Evolutionary conservation across 768 basidiomycete genomes (phyloP).

Genomic region (Collybia sp.): DNA sequence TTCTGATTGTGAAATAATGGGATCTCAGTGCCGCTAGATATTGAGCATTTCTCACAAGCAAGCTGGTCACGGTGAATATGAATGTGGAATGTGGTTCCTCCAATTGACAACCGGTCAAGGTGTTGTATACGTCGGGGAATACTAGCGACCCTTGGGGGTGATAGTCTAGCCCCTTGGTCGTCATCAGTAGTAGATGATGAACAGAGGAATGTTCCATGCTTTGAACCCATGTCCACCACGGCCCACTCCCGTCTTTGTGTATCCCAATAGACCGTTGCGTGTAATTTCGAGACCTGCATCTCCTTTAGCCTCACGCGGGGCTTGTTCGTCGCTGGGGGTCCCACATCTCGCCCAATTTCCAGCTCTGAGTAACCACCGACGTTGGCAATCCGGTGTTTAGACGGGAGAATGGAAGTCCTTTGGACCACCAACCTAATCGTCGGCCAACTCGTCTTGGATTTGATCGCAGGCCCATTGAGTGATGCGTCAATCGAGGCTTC

Average conservation of each 20-base stretch:
- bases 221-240: constrained; percentile 81
- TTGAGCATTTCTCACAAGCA: constrained; percentile 62
- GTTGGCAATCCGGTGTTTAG: constrained; percentile 33
- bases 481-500: constrained; percentile 2
- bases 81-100: constrained; percentile 64
- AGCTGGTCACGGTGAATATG: constrained; percentile 61
- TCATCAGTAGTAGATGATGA: constrained; percentile 19
- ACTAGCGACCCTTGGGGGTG: constrained; percentile 63
- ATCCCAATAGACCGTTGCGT: constrained; percentile 76
- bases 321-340: constrained; percentile 40
- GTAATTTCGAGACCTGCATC: constrained; percentile 79
- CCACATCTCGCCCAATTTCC: constrained; percentile 70
- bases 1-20: constrained; percentile 44
- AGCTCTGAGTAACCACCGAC: constrained; percentile 53
- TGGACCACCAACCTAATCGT: constrained; percentile 49
- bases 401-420: constrained; percentile 58
- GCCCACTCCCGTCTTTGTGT: constrained; percentile 54
- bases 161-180: constrained; percentile 45
- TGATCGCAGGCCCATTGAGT: constrained; percentile 4
- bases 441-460: constrained; percentile 16
- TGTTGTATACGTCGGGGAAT: constrained; percentile 60
- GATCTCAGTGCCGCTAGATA: constrained; percentile 48
- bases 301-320: constrained; percentile 76
- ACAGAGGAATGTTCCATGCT: constrained; percentile 73
- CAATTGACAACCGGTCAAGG: constrained; percentile 61